A percentile compares a stretch with the other conserved stretches of the same genome.
Conservation (phyloP, 208 protist genomes). For the Wallacemonas sp. region DNA sequence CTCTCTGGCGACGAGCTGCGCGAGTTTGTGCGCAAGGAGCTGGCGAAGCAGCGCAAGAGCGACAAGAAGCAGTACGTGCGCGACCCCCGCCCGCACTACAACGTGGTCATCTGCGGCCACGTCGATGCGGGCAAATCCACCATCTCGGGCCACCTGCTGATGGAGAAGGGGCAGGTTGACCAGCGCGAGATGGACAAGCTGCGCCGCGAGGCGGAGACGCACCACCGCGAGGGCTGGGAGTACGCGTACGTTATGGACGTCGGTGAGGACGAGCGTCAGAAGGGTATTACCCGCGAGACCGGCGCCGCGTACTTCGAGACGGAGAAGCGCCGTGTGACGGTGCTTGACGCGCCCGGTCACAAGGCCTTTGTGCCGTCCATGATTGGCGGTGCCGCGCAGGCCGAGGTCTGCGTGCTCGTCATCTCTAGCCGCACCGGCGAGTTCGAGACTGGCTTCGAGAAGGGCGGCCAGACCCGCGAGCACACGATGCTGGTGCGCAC, state of each 20-base stretch:
- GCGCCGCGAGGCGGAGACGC: conserved; percentile 96
- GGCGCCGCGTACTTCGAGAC: conserved; percentile 97
- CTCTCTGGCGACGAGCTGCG: conserved; percentile 52
- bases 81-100: conserved; percentile 95
- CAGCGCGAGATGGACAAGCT: conserved; percentile 99
- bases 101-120: conserved; percentile 99
- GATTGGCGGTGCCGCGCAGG: conserved; percentile 98
- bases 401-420: conserved; percentile 98
- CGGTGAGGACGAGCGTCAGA: conserved; percentile 98
- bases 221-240: conserved; percentile 97
- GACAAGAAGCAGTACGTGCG: conserved; percentile 71
- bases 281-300: conserved; percentile 98
- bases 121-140: conserved; percentile 99
- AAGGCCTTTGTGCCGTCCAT: conserved; percentile 99
- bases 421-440: conserved; percentile 98
- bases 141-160: conserved; percentile 96
- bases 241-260: conserved; percentile 98
- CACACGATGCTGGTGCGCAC: conserved; percentile 99
- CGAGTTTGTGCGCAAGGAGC: conserved; percentile 68
- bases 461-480: conserved; percentile 99
- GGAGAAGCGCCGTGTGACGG: conserved; percentile 95
- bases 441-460: conserved; percentile 99
- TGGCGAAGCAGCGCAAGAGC: conserved; percentile 68
- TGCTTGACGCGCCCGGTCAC: conserved; percentile 99
- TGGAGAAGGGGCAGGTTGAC: conserved; percentile 96